Evolutionary conservation across 305 asterid genomes (phyloP).

Genomic region (Fraxinus sp.): DNA sequence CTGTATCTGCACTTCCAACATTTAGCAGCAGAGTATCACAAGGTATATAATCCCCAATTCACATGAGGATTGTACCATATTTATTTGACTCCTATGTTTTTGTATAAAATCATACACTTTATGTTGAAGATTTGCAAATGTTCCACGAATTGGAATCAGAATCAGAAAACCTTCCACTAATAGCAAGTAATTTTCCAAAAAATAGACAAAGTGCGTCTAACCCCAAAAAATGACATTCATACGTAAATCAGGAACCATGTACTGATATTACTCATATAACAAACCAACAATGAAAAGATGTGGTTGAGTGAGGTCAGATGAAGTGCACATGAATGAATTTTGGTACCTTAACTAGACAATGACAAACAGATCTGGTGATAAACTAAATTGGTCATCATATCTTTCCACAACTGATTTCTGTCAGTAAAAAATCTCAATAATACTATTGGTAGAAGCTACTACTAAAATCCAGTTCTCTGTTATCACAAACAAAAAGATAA

Average conservation of each 20-base stretch:
- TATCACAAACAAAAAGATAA: background rate
- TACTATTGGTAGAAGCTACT: background rate
- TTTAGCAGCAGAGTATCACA: background rate
- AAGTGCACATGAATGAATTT: background rate
- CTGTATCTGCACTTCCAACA: background rate
- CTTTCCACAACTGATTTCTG: background rate
- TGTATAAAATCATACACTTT: background rate
- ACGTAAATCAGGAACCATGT: background rate
- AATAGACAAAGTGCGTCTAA: background rate
- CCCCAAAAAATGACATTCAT: background rate
- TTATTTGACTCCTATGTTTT: background rate
- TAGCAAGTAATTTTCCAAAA: background rate
- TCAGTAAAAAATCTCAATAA: background rate
- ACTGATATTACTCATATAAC: constrained; percentile 1
- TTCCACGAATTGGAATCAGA: background rate
- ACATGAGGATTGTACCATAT: background rate
- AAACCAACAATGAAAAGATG: background rate
- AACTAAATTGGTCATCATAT: background rate
- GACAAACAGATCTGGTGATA: background rate
- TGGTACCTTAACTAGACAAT: background rate
- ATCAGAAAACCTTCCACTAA: constrained; percentile 1
- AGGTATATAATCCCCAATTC: background rate
- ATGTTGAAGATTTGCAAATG: background rate
- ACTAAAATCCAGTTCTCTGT: background rate
- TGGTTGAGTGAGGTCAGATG: background rate